Conservation (phyloP, 1,139 yeast species). For the Magnusiomyces sp. region DNA sequence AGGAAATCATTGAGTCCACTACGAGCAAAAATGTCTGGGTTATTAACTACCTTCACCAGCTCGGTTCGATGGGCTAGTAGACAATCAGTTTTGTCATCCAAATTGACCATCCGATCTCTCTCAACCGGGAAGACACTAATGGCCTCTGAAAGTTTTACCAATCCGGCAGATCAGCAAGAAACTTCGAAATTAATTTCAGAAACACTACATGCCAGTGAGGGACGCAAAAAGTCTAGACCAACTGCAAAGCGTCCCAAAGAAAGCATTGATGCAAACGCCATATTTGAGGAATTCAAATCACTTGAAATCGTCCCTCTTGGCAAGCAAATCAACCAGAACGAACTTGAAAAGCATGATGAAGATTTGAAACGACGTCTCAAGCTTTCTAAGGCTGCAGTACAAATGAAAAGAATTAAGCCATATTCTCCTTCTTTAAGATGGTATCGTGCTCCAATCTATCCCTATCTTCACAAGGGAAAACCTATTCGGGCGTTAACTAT, state of each 20-base stretch:
- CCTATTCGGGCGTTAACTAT: constrained; percentile 73
- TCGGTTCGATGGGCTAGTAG: too few species aligned
- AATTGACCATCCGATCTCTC: too few species aligned
- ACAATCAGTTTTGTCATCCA: too few species aligned
- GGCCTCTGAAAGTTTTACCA: too few species aligned
- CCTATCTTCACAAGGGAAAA: constrained; percentile 76
- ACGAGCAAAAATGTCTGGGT: too few species aligned
- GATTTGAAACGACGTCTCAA: constrained; percentile 65
- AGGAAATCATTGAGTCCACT: too few species aligned
- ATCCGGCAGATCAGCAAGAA: too few species aligned
- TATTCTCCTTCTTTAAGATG: constrained; percentile 85
- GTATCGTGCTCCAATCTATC: constrained; percentile 80
- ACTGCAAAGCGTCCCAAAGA: constrained; percentile 15
- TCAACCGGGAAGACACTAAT: too few species aligned
- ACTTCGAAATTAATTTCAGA: too few species aligned
- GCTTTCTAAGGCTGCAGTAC: constrained; percentile 59
- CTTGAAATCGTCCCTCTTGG: constrained; percentile 25
- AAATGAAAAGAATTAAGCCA: constrained; percentile 68
- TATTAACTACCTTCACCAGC: too few species aligned
- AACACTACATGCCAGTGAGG: constrained; percentile 4
- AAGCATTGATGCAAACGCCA: constrained; percentile 15
- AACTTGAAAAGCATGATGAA: constrained; percentile 71
- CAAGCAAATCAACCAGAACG: constrained; percentile 38
- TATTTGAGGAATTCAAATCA: constrained; percentile 18
- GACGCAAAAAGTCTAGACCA: constrained; percentile 16